phyloP scores from a whole-genome alignment of 2,329 filamentous ascomycete genomes.

The Fusarium marasasianum region DNA sequence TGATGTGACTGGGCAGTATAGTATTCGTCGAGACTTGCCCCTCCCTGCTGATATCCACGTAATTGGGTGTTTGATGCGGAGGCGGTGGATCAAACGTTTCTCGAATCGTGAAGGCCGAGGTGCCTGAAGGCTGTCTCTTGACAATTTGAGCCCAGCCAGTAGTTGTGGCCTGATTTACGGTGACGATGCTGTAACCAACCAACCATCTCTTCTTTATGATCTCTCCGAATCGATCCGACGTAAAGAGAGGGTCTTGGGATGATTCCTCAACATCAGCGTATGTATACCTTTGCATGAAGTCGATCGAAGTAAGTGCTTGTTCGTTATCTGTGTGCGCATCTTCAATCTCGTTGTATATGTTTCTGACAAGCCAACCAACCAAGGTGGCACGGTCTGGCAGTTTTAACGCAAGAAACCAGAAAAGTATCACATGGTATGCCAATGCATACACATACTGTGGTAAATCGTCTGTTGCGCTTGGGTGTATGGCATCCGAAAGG shows the following conservation, averaged over 20 bases:
- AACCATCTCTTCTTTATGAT: conserved; percentile 76
- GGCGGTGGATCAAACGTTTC: conserved; percentile 68
- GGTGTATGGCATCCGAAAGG: conserved; percentile 34
- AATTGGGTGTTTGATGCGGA: conserved; percentile 62
- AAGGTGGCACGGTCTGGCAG: conserved; percentile 84
- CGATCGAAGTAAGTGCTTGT: conserved; percentile 90
- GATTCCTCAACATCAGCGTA: conserved; percentile 88
- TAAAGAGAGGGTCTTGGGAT: conserved; percentile 71
- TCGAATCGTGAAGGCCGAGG: conserved; percentile 66
- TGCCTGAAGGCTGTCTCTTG: conserved; percentile 76
- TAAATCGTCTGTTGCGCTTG: conserved; percentile 71
- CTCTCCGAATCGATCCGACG: conserved; percentile 69
- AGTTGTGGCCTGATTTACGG: conserved; percentile 74
- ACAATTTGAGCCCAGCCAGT: conserved; percentile 77
- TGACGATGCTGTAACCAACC: conserved; percentile 77
- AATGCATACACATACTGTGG: conserved; percentile 94
- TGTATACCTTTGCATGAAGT: conserved; percentile 91
- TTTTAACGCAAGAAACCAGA: conserved; percentile 94
- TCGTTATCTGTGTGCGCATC: conserved; percentile 83
- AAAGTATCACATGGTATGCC: conserved; percentile 94
- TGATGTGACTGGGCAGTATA: conserved; percentile 77
- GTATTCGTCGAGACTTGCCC: conserved; percentile 64
- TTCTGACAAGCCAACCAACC: conserved; percentile 89
- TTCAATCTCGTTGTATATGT: conserved; percentile 80
- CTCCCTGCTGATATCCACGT: conserved; percentile 60